Conservation (phyloP, 305 asterid genomes). For the Fraxinus paxiana region DNA sequence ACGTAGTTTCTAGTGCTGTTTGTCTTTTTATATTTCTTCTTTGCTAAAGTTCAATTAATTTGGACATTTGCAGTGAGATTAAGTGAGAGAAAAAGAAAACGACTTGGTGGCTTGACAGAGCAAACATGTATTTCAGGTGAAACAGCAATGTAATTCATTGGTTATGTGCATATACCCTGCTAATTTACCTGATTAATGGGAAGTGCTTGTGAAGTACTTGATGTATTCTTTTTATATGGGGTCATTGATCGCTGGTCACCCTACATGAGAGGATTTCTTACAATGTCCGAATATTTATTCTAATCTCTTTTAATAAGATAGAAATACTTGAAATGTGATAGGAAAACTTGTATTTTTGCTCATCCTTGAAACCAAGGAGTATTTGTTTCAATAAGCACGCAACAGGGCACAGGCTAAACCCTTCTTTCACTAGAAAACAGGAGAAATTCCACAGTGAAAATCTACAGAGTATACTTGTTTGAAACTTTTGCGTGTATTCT, state of each 20-base stretch:
- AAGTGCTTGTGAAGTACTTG: neutral
- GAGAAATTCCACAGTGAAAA: neutral
- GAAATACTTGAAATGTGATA: neutral
- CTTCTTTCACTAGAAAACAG: neutral
- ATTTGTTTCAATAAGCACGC: neutral
- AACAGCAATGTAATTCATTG: constrained; percentile 15
- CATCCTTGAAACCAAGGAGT: neutral
- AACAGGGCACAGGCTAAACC: neutral
- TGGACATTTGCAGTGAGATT: constrained; percentile 55
- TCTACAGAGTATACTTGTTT: neutral
- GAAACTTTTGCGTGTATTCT: neutral
- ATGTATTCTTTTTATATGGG: neutral
- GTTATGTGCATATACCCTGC: neutral
- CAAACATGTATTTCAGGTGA: constrained; percentile 48
- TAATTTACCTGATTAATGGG: neutral
- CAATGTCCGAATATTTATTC: neutral
- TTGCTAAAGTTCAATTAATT: neutral
- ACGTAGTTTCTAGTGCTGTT: neutral
- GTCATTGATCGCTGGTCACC: neutral
- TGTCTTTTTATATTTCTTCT: constrained; percentile 9
- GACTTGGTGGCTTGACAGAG: constrained; percentile 38
- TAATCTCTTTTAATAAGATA: neutral
- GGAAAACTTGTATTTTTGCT: neutral
- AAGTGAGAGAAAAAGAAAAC: constrained; percentile 56
- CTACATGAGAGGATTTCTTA: neutral